Conservation (phyloP, 208 protist species). For the Crithidia bombi region DNA sequence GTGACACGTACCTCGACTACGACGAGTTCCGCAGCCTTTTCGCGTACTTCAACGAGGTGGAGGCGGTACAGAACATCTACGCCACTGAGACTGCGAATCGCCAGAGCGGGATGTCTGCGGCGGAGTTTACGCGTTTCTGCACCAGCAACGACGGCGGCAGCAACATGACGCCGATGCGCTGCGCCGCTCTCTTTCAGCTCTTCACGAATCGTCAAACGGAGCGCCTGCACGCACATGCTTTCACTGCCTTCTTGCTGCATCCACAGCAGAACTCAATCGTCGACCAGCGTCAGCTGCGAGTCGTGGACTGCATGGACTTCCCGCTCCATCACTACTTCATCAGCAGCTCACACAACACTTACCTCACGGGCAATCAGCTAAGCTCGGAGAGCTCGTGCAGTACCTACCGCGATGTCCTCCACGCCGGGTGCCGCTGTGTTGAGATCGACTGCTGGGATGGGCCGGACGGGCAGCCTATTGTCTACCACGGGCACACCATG, state of each 20-base stretch:
- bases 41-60: conserved; percentile 35
- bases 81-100: not conserved
- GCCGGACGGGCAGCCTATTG: conserved; percentile 60
- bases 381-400: conserved; percentile 45
- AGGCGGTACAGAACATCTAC: conserved; percentile 18
- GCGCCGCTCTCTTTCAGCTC: conserved; percentile 37
- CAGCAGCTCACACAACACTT: conserved; percentile 96
- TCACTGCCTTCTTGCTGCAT: conserved; percentile 39
- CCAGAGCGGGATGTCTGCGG: conserved; percentile 22
- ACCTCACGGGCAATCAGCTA: conserved; percentile 95
- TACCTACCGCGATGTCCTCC: conserved; percentile 68
- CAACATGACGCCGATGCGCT: conserved; percentile 27
- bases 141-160: conserved; percentile 17
- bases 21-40: conserved; percentile 57
- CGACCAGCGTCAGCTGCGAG: conserved; percentile 13
- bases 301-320: conserved; percentile 76
- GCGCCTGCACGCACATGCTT: conserved; percentile 40
- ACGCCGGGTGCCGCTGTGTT: conserved; percentile 80
- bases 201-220: conserved; percentile 33
- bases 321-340: conserved; percentile 91
- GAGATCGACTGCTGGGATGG: conserved; percentile 91
- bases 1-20: conserved; percentile 37
- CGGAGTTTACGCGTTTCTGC: conserved; percentile 36
- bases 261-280: conserved; percentile 28
- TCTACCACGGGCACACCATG: conserved; percentile 85